Evolutionary conservation across 768 basidiomycete genomes (phyloP).

Genomic region (Postia placenta): DNA sequence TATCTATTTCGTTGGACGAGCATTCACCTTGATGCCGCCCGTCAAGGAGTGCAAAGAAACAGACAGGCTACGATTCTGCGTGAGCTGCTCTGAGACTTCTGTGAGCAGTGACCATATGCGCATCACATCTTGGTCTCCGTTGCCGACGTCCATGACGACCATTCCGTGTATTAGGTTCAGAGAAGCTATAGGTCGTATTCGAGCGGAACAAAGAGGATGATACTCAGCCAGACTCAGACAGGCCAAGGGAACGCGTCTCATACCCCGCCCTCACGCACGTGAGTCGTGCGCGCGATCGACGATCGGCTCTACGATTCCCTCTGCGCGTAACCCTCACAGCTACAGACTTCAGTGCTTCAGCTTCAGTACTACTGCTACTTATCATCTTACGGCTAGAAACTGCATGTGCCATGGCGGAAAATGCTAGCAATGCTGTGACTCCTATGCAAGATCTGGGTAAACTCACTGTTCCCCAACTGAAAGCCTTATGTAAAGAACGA

Average conservation of each 20-base stretch:
- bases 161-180: too few species aligned
- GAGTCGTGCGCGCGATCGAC: too few species aligned
- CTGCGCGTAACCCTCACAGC: too few species aligned
- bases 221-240: too few species aligned
- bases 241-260: too few species aligned
- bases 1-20: not conserved
- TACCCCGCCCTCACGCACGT: too few species aligned
- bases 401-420: not conserved
- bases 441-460: slow-evolving; percentile 14
- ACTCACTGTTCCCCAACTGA: slow-evolving; percentile 59
- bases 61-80: slow-evolving; percentile 68
- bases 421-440: not conserved
- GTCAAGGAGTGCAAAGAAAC: slow-evolving; percentile 68
- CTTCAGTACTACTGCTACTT: too few species aligned
- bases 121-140: slow-evolving; percentile 50
- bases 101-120: slow-evolving; percentile 63
- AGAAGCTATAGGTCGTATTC: too few species aligned
- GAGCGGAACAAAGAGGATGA: too few species aligned
- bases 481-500: slow-evolving; percentile 60
- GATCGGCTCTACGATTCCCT: too few species aligned
- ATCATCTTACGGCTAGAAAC: too few species aligned
- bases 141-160: slow-evolving; percentile 46
- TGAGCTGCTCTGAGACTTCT: slow-evolving; percentile 81
- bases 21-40: slow-evolving; percentile 70
- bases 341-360: too few species aligned